Percentiles rank a stretch among this genome's conserved stretches.
phyloP scores from a whole-genome alignment of 768 basidiomycete species.

The Termitomyces sp. region DNA sequence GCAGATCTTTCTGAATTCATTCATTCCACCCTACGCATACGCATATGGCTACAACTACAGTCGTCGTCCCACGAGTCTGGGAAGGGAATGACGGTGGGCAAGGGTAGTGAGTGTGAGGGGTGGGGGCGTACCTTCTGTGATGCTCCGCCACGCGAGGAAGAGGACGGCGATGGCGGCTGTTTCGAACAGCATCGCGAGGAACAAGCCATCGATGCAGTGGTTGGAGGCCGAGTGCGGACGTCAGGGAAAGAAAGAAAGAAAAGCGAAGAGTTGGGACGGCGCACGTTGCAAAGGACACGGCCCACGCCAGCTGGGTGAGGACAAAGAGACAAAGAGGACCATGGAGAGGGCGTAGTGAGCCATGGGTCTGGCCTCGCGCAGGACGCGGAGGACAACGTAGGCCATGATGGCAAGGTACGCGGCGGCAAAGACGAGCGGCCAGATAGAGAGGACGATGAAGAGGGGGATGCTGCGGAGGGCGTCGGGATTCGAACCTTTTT shows the following conservation, averaged over 20 bases:
- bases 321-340: constrained; percentile 77
- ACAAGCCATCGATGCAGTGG: constrained; percentile 76
- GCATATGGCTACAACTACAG: too few relatives aligned
- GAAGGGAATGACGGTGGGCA: too few relatives aligned
- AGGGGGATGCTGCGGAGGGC: constrained; percentile 63
- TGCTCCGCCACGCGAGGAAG: constrained; percentile 80
- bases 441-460: constrained; percentile 76
- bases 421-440: constrained; percentile 51
- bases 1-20: too few relatives aligned
- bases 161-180: constrained; percentile 64
- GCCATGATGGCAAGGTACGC: constrained; percentile 73
- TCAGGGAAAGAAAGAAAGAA: neutral
- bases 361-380: constrained; percentile 78
- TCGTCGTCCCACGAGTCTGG: constrained; percentile 48
- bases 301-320: constrained; percentile 75
- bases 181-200: constrained; percentile 81
- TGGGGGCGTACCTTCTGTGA: constrained; percentile 69
- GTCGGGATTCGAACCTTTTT: constrained; percentile 20
- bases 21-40: too few relatives aligned
- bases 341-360: constrained; percentile 70
- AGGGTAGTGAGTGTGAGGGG: too few relatives aligned
- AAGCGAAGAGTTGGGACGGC: too few relatives aligned
- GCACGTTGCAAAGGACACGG: constrained; percentile 65
- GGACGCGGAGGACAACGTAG: constrained; percentile 69
- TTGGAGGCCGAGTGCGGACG: constrained; percentile 42